Base-by-base conservation (phyloP, 2,329 filamentous ascomycete genomes). In the Penicillium sp. region DNA sequence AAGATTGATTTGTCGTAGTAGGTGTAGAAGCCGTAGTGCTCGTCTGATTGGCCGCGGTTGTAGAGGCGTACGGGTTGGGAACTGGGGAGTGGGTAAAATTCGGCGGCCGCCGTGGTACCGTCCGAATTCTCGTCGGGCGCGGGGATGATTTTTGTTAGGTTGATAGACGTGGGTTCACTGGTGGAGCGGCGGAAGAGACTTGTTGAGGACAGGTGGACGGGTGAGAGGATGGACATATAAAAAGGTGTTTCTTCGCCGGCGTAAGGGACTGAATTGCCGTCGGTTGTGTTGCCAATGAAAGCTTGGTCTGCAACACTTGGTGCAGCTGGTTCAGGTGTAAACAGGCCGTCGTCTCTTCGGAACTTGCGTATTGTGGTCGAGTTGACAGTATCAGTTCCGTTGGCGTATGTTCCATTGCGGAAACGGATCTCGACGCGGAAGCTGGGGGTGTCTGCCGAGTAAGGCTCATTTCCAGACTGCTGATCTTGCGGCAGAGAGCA, bases 11-110 rank as follows among this genome's bases (percentile, higher is more conserved):
- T 89, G 72, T 91, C 86, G 71, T 89, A 97, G 76, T 96, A 95
- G 0, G 83, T 89, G 74, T 96, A 96, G 74, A 96, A 96, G 2
- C 90, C 90, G 70, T 95, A 96, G 72, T 96, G 90, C 69, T 97
- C 92, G 0, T 86, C 87, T 2, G 81, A 75, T 25, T 88, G 77
- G 16, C 88, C 91, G 18, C 91, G 88, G 69, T 97, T 90, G 69
- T 86, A 97, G 1, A 97, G 81, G 1, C 89, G 84, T 11, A 97
- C 77, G 0, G 90, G 92, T 64, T 97, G 94, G 53, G 76, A 74
- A 0, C 78, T 73, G 0, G 88, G 82, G 7, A 81, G 77, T 0
- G 91, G 89, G 41, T 94, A 82, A 56, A 96, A 76, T 9, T 81
- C 81, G 2, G 89, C 89, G 0, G 87, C 76, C 1, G 84, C 84